Evolutionary conservation across 169 alveolate species (phyloP).

Genomic region (Eimeria necatrix): DNA sequence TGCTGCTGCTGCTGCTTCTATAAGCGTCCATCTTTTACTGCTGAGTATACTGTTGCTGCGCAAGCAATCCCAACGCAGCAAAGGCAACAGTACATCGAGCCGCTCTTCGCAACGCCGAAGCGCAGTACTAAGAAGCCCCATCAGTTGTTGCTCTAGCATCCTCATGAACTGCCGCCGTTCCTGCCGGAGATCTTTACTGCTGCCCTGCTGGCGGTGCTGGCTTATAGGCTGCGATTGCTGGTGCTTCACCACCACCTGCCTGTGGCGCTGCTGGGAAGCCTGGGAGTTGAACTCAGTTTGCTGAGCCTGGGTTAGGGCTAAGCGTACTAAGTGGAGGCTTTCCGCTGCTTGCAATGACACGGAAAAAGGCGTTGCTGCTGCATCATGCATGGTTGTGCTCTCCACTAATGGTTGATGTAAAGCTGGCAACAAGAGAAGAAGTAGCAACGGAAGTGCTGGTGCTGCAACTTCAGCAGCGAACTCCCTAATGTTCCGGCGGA

Average conservation of each 20-base stretch:
- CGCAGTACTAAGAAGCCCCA: constrained; percentile 50
- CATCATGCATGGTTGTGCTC: neutral
- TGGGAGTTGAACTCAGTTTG: neutral
- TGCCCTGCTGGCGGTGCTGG: constrained; percentile 12
- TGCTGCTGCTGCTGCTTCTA: constrained; percentile 64
- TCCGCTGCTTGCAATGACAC: constrained; percentile 67
- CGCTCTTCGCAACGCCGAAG: constrained; percentile 3
- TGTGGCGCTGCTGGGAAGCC: neutral
- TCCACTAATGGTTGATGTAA: constrained; percentile 8
- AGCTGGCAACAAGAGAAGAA: constrained; percentile 44
- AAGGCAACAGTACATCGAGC: constrained; percentile 2
- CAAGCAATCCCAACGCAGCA: constrained; percentile 4
- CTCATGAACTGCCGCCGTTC: constrained; percentile 37
- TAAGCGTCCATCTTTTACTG: neutral
- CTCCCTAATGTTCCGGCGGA: constrained; percentile 11
- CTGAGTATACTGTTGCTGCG: constrained; percentile 24
- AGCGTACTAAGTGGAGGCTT: constrained; percentile 42
- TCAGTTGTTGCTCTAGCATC: constrained; percentile 48
- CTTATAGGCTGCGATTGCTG: neutral
- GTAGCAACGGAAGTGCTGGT: constrained; percentile 38
- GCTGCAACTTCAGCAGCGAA: constrained; percentile 37
- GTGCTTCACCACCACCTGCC: no score
- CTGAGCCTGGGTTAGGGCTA: constrained; percentile 6
- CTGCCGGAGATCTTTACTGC: neutral
- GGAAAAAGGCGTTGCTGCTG: constrained; percentile 57